Percentiles rank a stretch among this genome's conserved stretches.
These are phyloP conservation scores for Exophiala aquamarina DNA, from an alignment of 2,329 filamentous ascomycete species.

Conservation along the genomic window DNA sequence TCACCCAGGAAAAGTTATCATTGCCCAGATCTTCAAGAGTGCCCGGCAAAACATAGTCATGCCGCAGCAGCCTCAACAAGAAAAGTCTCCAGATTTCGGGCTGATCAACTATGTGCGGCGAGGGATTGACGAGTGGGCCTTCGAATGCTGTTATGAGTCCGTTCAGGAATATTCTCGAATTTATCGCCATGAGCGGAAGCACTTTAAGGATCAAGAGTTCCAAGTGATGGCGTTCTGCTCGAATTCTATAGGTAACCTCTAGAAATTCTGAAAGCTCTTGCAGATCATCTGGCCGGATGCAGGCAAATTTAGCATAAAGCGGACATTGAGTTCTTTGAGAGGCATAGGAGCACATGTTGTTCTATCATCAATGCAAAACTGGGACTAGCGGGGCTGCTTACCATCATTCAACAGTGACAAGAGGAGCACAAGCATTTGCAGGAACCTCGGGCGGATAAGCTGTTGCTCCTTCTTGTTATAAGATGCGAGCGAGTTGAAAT, in stretches of 20 bases:
- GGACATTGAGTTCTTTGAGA: too few relatives aligned
- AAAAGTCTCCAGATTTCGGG: conserved; percentile 27
- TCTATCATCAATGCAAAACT: too few relatives aligned
- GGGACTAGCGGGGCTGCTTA: neutral
- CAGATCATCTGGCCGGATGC: conserved; percentile 16
- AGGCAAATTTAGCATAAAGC: too few relatives aligned
- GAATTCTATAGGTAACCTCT: conserved; percentile 30
- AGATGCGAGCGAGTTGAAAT: conserved; percentile 27
- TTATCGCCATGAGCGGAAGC: conserved; percentile 32
- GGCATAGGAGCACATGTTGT: too few relatives aligned
- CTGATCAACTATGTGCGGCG: conserved; percentile 11
- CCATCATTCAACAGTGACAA: conserved; percentile 32
- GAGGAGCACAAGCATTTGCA: conserved; percentile 30
- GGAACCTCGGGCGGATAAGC: conserved; percentile 28
- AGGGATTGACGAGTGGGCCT: conserved; percentile 17
- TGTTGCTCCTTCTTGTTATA: conserved; percentile 19
- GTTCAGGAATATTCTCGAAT: conserved; percentile 30
- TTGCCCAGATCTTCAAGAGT: conserved; percentile 26
- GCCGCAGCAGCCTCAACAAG: conserved; percentile 18
- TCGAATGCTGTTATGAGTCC: conserved; percentile 27
- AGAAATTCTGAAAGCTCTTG: conserved; percentile 27
- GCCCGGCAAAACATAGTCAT: conserved; percentile 29
- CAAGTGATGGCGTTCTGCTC: conserved; percentile 27
- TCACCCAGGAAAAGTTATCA: conserved; percentile 27
- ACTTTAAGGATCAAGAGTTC: conserved; percentile 32